Evolutionary conservation across 192 early-diverging fungal genomes (phyloP).

Genomic region (Podila minutissima): DNA sequence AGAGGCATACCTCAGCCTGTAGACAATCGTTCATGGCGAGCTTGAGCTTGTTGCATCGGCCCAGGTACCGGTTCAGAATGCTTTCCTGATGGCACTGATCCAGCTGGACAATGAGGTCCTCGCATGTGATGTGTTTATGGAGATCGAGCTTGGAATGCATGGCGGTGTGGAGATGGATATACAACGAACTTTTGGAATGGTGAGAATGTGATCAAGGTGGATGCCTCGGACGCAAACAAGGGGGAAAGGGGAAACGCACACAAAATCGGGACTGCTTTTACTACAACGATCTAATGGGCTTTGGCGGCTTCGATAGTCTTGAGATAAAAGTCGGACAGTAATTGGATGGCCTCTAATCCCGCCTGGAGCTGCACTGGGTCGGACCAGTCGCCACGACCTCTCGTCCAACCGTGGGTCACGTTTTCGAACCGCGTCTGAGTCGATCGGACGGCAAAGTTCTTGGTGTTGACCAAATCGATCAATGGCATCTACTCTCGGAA

Average conservation of each 20-base stretch:
- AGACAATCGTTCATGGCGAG: constrained; percentile 61
- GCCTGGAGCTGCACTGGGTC: constrained; percentile 24
- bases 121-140: constrained; percentile 54
- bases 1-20: constrained; percentile 54
- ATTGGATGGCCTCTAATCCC: constrained; percentile 22
- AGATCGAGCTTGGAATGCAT: constrained; percentile 53
- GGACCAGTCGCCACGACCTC: constrained; percentile 28
- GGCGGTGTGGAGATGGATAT: background rate
- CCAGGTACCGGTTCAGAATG: constrained; percentile 61
- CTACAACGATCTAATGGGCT: background rate
- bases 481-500: constrained; percentile 6
- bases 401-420: constrained; percentile 23
- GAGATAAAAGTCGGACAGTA: constrained; percentile 23
- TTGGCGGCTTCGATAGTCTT: constrained; percentile 12
- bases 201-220: background rate
- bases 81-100: constrained; percentile 61
- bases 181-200: background rate
- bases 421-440: constrained; percentile 28
- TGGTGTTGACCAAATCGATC: constrained; percentile 16
- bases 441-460: constrained; percentile 28
- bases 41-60: constrained; percentile 62
- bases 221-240: too few relatives aligned
- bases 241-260: background rate
- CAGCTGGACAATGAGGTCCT: constrained; percentile 61
- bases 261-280: background rate